Evolutionary conservation across 768 basidiomycete genomes (phyloP), one percentile per base, ranked within the genome.

Genomic region (Russula brevipes): DNA sequence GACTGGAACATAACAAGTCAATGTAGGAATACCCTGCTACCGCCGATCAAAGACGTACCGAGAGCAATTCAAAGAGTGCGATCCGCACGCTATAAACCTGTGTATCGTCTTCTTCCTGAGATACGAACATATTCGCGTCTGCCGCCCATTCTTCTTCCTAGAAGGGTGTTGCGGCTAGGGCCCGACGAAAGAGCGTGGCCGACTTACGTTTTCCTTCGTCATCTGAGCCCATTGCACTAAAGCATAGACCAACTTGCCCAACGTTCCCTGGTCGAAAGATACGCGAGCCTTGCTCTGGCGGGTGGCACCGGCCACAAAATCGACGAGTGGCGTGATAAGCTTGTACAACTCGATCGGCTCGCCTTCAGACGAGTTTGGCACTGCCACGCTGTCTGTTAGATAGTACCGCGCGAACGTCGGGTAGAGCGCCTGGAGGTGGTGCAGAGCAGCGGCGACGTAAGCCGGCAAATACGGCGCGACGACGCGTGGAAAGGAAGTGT

Each of bases 41-140:
- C 30, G 36, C 52, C 19, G 11, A n/a, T 38, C 38, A 45, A 45
- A 31, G 38, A 71, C 73, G 38, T 72, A 97, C 95, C 38, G 81
- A 80, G 55, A 96, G 75, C 41, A 98, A 75, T 70, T 98, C 96
- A 68, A 94, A 87, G 3, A 87, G 87, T 4, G 91, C 89, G 2
- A 91, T 83, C 41, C 97, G 82, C 39, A 93, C 81, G 59, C 89
- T 91, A 71, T 94, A 95, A 2, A 80, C 72, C 57, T 89, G 85
- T 1, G 86, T 86, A 65, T 96, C 94, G 64, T 98, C 96, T 58
- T 97, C 93, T 70, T 98, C 95, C 71, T 98, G 93, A 31, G 89
- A 88, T 36, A 98, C 86, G 70, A 98, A 98, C 3, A 88, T 85
- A 68, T 98, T 98, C 4, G 91, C 86, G 69, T 97, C 89, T 57